A percentile compares a stretch with the other conserved stretches of the same genome.
Conservation (phyloP, 805 yeast genomes). For the Suhomyces faveliae region DNA sequence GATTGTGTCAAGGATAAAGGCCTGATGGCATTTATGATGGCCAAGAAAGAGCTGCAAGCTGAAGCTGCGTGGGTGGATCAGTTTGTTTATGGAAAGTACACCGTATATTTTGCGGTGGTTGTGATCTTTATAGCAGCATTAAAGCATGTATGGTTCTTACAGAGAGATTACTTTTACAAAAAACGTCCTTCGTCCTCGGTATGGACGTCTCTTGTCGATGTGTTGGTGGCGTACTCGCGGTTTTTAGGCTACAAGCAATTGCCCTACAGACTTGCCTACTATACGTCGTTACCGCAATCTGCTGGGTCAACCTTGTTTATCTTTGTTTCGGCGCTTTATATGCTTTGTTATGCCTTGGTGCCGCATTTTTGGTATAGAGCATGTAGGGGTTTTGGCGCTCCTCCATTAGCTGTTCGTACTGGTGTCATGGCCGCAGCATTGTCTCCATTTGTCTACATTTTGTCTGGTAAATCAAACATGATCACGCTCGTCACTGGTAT, state of each 20-base stretch:
- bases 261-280: conserved; percentile 22
- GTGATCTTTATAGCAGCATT: conserved; percentile 31
- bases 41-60: conserved; percentile 26
- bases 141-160: conserved; percentile 30
- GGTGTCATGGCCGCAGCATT: conserved; percentile 52
- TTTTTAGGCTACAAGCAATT: conserved; percentile 34
- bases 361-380: conserved; percentile 53
- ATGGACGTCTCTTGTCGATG: conserved; percentile 22
- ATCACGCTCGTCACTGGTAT: conserved; percentile 51
- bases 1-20: conserved; percentile 35
- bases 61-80: conserved; percentile 28
- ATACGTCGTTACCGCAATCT: conserved; percentile 33
- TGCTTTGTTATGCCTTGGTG: conserved; percentile 37
- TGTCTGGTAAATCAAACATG: conserved; percentile 54
- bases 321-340: conserved; percentile 32
- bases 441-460: conserved; percentile 48
- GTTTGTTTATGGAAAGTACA: conserved; percentile 34
- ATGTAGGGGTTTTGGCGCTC: conserved; percentile 55
- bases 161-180: conserved; percentile 23
- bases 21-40: conserved; percentile 20
- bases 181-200: conserved; percentile 7
- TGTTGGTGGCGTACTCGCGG: conserved; percentile 32
- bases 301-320: conserved; percentile 39
- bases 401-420: conserved; percentile 56
- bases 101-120: conserved; percentile 41